Conservation (phyloP, 1,284 basidiomycete species). For the Apiotrichum laibachii region DNA sequence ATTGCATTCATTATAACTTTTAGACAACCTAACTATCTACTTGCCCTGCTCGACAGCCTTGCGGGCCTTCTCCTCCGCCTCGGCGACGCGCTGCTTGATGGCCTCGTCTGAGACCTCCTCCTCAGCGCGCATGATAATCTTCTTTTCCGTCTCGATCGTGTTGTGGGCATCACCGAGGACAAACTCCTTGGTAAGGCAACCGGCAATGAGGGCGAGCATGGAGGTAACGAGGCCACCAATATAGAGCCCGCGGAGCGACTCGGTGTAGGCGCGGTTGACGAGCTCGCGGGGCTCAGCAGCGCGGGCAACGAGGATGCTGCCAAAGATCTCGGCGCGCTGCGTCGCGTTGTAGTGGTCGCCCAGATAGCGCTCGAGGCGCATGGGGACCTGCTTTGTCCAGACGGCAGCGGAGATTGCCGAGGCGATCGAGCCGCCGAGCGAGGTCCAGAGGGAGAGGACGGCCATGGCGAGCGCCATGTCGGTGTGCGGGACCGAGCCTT, state of each 20-base stretch:
- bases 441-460: constrained; percentile 11
- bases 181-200: constrained; percentile 30
- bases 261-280: constrained; percentile 36
- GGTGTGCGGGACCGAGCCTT: constrained; percentile 10
- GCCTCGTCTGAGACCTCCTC: constrained; percentile 19
- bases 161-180: constrained; percentile 37
- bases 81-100: constrained; percentile 7
- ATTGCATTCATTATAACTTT: too few species aligned
- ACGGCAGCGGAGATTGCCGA: constrained; percentile 4
- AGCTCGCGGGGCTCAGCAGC: constrained; percentile 30
- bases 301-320: constrained; percentile 33
- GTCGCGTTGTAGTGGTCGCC: constrained; percentile 31
- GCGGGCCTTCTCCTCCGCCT: constrained; percentile 5
- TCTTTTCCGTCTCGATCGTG: constrained; percentile 31
- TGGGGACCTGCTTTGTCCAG: constrained; percentile 29
- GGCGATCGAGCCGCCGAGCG: constrained; percentile 12
- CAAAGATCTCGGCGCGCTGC: constrained; percentile 34
- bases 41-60: background rate
- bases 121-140: constrained; percentile 26
- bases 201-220: constrained; percentile 29
- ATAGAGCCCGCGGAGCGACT: constrained; percentile 25
- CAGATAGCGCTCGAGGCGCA: constrained; percentile 28
- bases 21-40: background rate
- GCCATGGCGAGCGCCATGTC: constrained; percentile 12
- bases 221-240: constrained; percentile 31